Evolutionary conservation across 2,329 filamentous ascomycete genomes (phyloP).

Genomic region (Hypoxylon sp.): DNA sequence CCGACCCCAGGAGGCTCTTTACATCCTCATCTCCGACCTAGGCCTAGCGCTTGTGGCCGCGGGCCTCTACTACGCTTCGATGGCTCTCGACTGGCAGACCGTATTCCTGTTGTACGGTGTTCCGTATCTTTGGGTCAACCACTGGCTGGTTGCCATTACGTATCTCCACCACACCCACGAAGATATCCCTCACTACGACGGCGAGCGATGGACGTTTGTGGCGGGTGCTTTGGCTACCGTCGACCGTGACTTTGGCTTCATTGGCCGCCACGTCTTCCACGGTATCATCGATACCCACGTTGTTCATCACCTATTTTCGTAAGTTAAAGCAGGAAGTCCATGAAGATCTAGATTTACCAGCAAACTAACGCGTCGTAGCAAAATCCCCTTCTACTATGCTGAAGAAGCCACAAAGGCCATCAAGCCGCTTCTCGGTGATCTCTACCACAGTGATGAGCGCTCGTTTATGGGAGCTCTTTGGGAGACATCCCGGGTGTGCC

Average conservation of each 20-base stretch:
- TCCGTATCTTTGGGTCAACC: conserved; percentile 75
- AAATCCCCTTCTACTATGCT: conserved; percentile 65
- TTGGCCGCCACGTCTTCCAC: conserved; percentile 72
- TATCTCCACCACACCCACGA: conserved; percentile 77
- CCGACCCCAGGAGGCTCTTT: conserved; percentile 63
- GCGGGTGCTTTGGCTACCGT: conserved; percentile 70
- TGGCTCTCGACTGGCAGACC: conserved; percentile 64
- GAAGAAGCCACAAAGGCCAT: conserved; percentile 59
- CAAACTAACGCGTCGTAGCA: conserved; percentile 25
- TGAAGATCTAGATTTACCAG: background rate
- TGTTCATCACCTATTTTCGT: conserved; percentile 63
- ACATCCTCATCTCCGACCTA: conserved; percentile 67
- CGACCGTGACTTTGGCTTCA: conserved; percentile 71
- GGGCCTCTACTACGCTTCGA: conserved; percentile 60
- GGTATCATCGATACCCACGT: conserved; percentile 69
- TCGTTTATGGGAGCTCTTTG: conserved; percentile 47
- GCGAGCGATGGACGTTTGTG: conserved; percentile 67
- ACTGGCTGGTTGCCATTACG: conserved; percentile 77
- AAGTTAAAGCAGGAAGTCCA: conserved; percentile 26
- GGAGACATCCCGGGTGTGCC: conserved; percentile 47
- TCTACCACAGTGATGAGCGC: conserved; percentile 52
- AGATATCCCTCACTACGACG: conserved; percentile 65
- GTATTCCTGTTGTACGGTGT: conserved; percentile 67
- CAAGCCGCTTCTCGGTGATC: conserved; percentile 55
- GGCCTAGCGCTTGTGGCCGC: conserved; percentile 62